Conservation (phyloP, 140 eudicot species). For the Senecio squalidus region DNA sequence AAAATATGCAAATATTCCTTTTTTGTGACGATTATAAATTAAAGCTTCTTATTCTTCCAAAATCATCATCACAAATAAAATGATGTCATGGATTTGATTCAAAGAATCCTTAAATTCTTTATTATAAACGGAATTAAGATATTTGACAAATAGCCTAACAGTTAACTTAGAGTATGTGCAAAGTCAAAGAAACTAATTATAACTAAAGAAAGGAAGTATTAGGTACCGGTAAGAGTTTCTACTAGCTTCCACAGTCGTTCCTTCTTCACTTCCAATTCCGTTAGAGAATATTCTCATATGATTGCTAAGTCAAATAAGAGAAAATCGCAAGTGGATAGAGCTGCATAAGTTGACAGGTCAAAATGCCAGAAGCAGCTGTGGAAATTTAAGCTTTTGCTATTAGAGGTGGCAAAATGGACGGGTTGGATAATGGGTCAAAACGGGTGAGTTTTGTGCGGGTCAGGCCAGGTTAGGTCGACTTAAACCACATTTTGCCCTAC, state of each 20-base stretch:
- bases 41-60: not conserved
- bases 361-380: slow-evolving; percentile 10
- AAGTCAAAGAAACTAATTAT: not conserved
- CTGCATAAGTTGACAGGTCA: slow-evolving; percentile 23
- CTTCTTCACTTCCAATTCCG: slow-evolving; percentile 54
- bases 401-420: not conserved
- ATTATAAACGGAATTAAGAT: not conserved
- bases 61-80: not conserved
- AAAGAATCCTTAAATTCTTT: not conserved
- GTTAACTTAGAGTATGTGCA: not conserved
- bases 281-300: slow-evolving; percentile 45
- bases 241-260: slow-evolving; percentile 53
- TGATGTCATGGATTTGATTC: not conserved
- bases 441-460: not conserved
- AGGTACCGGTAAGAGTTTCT: slow-evolving; percentile 50
- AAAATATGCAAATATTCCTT: not conserved
- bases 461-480: not conserved
- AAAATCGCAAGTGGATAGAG: slow-evolving; percentile 20
- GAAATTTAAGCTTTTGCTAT: not conserved
- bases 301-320: slow-evolving; percentile 52
- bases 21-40: not conserved
- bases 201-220: not conserved
- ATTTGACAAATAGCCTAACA: slow-evolving; percentile 2
- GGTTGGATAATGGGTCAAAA: no score
- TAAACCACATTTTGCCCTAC: not conserved